These are phyloP conservation scores for Citrus sp. DNA, from an alignment of 345 rosid species.

Conservation along the genomic window DNA sequence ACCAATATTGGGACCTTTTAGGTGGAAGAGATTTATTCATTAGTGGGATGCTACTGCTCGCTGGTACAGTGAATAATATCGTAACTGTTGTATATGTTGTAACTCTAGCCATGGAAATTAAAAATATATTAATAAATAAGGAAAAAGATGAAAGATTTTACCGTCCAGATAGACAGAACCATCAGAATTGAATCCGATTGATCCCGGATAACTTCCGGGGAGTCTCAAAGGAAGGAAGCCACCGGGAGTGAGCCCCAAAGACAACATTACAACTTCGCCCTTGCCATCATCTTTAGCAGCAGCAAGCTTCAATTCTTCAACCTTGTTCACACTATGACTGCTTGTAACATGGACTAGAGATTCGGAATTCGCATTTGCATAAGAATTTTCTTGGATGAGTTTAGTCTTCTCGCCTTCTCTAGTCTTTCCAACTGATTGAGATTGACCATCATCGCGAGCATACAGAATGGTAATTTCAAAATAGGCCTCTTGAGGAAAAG, in stretches of 20 bases:
- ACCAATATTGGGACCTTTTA: conserved; percentile 1
- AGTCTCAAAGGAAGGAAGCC: conserved; percentile 51
- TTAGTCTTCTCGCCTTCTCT: conserved; percentile 65
- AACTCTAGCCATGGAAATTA: neutral
- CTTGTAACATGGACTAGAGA: conserved; percentile 36
- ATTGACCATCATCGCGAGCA: conserved; percentile 19
- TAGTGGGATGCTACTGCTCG: conserved; percentile 30
- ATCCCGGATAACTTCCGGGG: conserved; percentile 82
- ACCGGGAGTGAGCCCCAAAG: conserved; percentile 66
- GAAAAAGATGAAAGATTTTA: conserved; percentile 22
- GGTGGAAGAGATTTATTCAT: conserved; percentile 12
- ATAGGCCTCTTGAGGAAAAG: conserved; percentile 91
- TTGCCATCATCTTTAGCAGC: conserved; percentile 32
- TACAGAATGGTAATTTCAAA: conserved; percentile 72
- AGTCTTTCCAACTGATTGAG: conserved; percentile 18
- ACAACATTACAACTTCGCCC: conserved; percentile 33
- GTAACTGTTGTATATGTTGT: neutral
- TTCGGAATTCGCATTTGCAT: conserved; percentile 42
- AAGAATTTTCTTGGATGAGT: conserved; percentile 46
- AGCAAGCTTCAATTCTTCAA: conserved; percentile 41
- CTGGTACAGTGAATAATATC: neutral
- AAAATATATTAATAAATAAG: neutral
- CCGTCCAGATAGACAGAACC: conserved; percentile 88
- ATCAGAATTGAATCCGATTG: conserved; percentile 82
- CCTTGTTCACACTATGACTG: conserved; percentile 20